Base-by-base conservation (phyloP, 2,329 filamentous ascomycete genomes). In the Paecilomyces dactylethromorphus region DNA sequence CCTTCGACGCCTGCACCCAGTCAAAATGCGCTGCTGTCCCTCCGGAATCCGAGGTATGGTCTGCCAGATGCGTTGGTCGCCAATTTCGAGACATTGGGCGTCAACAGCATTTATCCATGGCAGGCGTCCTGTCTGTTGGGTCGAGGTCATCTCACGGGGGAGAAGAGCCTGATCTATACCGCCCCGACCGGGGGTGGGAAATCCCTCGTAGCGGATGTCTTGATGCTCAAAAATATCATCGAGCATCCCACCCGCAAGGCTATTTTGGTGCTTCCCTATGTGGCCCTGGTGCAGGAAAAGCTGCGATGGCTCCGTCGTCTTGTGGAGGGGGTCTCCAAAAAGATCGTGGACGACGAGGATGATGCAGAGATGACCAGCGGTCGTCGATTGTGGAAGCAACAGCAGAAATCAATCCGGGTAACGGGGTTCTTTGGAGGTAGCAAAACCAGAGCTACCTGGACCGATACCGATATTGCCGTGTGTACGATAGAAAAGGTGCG, bases 281-380 rank as follows among this genome's bases (percentile, higher is more conserved):
- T 92, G 63, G 88, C 89, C 18, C 81, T 92, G 2, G 89, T 92
- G 0, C 88, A 92, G 68, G 89, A 92, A 71, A 92, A 92, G 70
- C 81, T 90, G 32, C 84, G 85, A 57, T 92, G 88, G 87, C 76
- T 92, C 50, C 83, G 88, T 31, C 84, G 80, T 54, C 77, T 90
- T 18, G 86, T 90, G 3, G 79, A 87, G 61, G 84, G 82, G 26
- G 79, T 91, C 22, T 73, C 76, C 55, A 78, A 76, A 59, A 61
- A 75, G 0, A 64, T 74, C 8, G 68, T 73, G 3, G 62, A 64
- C 11, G 59, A 63, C 66, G 53, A 74, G 69, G 59, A 73, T 63
- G 31, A 68, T 73, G 58, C 68, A 24, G 69, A 71, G n/a, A 66
- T 69, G 10, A 68, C 72, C 50, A 75, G 75, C 15, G 71, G 82